Base-by-base conservation (phyloP, 2,329 filamentous ascomycete genomes). In the Ceratocystis harringtonii region DNA sequence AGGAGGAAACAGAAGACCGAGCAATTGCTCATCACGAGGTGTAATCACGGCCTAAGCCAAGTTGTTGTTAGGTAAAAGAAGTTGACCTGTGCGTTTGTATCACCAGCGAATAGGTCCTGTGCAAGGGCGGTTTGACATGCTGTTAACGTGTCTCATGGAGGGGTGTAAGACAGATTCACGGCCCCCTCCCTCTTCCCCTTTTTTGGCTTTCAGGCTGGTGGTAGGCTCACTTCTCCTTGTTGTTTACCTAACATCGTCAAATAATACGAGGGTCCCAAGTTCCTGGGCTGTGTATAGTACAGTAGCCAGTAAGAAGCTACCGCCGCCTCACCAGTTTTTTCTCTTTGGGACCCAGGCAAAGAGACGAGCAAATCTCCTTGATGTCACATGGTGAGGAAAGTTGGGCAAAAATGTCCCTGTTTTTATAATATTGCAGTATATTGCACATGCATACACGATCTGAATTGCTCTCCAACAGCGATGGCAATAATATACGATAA, bases 71-170 rank as follows among this genome's bases (percentile, higher is more conserved):
- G 55, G 55, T 58, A 58, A 58, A n/a, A 36, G 55, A 58, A 41
- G 12, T 58, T 58, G 55, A 30, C 55, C 55, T 36, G 55, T 58
- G 55, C 55, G 55, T n/a, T 58, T 58, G 55, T 58, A 58, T n/a
- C 55, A 58, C 55, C 55, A 36, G 55, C 55, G 15, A 58, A 58
- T 30, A 36, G 55, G 32, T 36, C 8, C 48, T 52, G 48, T 52
- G 25, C 48, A 8, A 52, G 48, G 48, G 48, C 36, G 25, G 55
- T 36, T 58, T 58, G 55, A 58, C 55, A 36, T 58, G 28, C 17
- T 58, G 28, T 36, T 36, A 22, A 36, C 22, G 25, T 58, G 55
- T 58, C 55, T 32, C 30, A 58, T 58, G 28, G 15, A 58, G 32
- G 22, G 17, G 55, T 58, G 55, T 36, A 58, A 58, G 55, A 32